These are phyloP conservation scores for Aechmea fasciata DNA, from an alignment of 176 grass and related monocot species.

Conservation along the genomic window DNA sequence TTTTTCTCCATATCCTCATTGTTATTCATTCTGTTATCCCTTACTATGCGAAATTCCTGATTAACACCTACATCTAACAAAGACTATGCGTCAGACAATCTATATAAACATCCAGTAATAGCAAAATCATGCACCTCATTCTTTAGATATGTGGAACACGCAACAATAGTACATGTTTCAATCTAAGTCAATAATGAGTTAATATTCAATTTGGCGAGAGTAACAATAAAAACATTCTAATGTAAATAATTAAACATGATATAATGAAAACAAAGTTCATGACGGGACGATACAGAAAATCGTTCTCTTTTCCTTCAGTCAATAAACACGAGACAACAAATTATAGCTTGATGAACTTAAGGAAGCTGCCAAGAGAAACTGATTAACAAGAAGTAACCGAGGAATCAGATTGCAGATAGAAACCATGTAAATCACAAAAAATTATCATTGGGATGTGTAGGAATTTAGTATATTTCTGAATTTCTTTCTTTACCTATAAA, in stretches of 20 bases:
- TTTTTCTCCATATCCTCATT: slow-evolving; percentile 19
- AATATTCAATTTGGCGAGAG: no score
- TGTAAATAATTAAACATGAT: no score
- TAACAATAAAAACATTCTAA: no score
- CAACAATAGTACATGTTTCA: no score
- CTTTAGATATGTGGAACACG: no score
- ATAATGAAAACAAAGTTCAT: no score
- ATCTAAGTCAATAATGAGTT: background rate
- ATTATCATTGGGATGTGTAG: background rate
- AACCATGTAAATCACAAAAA: background rate
- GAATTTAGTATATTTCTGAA: no score
- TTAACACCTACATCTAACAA: slow-evolving; percentile 40
- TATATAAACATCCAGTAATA: background rate
- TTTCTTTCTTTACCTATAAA: no score
- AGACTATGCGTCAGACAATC: slow-evolving; percentile 10
- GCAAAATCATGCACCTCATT: background rate
- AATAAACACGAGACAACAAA: no score
- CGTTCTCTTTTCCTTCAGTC: no score
- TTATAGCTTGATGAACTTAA: no score
- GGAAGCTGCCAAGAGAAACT: background rate
- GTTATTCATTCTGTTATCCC: slow-evolving; percentile 50
- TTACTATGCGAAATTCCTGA: slow-evolving; percentile 60
- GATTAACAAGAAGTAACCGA: background rate
- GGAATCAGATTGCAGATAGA: background rate
- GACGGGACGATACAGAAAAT: no score